phyloP scores from a whole-genome alignment of 495 filamentous ascomycete species.

The Poronia punctata region DNA sequence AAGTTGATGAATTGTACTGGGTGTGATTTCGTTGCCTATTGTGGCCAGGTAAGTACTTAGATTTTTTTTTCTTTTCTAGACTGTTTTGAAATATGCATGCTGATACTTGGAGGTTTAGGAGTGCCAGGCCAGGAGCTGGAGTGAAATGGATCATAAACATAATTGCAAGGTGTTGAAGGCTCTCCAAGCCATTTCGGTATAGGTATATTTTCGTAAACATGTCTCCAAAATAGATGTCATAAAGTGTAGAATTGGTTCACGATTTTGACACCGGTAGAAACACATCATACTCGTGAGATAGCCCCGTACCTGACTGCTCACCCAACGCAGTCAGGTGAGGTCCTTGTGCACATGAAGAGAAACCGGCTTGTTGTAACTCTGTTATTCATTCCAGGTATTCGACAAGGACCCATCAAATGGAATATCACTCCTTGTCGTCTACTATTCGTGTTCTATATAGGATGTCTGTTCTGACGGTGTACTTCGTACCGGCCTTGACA shows the following conservation, averaged over 20 bases:
- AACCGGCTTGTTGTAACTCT: no score
- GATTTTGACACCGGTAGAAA: no score
- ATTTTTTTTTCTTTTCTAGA: neutral
- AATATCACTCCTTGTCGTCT: neutral
- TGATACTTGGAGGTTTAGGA: slow-evolving; percentile 13
- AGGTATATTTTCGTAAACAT: neutral
- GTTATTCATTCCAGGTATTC: no score
- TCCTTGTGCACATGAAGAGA: no score
- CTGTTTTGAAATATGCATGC: neutral
- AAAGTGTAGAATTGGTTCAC: no score
- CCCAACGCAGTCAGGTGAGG: no score
- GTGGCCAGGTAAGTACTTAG: slow-evolving; percentile 29
- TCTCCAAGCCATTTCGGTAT: slow-evolving; percentile 30
- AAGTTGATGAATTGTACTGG: slow-evolving; percentile 33
- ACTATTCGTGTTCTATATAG: slow-evolving; percentile 46
- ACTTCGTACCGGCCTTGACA: slow-evolving; percentile 62
- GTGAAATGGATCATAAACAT: slow-evolving; percentile 32
- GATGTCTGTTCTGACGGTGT: slow-evolving; percentile 72
- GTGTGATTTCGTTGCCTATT: slow-evolving; percentile 35
- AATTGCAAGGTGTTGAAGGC: slow-evolving; percentile 36
- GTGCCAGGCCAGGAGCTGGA: slow-evolving; percentile 38
- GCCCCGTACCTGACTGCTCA: no score
- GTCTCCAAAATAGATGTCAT: no score
- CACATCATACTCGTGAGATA: no score
- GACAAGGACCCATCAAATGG: no score